phyloP scores from a whole-genome alignment of 176 grass and related monocot genomes.

The Oryza nivara region DNA sequence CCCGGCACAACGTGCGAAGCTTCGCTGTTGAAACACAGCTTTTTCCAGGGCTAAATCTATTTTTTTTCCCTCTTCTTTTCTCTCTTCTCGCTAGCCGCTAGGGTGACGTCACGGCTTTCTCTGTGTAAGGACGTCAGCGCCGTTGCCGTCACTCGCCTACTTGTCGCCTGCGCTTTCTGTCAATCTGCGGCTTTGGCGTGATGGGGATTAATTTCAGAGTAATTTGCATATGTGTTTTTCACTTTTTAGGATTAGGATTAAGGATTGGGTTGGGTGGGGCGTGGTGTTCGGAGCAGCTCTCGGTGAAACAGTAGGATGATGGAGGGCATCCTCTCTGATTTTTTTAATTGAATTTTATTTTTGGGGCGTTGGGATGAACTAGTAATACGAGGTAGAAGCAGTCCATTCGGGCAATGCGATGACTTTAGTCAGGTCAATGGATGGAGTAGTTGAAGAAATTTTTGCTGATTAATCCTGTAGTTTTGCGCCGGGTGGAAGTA shows the following conservation, averaged over 20 bases:
- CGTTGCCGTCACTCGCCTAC: background rate
- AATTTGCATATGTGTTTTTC: background rate
- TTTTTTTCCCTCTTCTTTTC: background rate
- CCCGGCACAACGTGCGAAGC: too few relatives aligned
- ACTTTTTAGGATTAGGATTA: background rate
- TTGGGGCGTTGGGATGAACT: background rate
- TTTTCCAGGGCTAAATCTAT: background rate
- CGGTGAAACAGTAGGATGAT: background rate
- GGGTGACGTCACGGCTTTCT: background rate
- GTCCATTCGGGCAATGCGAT: too few relatives aligned
- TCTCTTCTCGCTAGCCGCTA: background rate
- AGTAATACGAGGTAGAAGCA: too few relatives aligned
- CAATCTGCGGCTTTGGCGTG: background rate
- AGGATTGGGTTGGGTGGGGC: background rate
- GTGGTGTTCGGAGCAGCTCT: background rate
- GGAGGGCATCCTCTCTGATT: background rate
- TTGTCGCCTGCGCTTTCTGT: background rate
- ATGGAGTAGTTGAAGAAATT: background rate
- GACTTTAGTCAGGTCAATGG: constrained; percentile 1
- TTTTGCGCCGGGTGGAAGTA: too few relatives aligned
- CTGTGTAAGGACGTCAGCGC: background rate
- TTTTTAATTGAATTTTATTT: background rate
- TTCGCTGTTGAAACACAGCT: background rate
- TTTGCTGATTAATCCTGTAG: background rate
- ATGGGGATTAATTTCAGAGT: background rate